These are phyloP conservation scores for Onygenales sp. DNA, from an alignment of 2,329 filamentous ascomycete species.

Conservation along the genomic window DNA sequence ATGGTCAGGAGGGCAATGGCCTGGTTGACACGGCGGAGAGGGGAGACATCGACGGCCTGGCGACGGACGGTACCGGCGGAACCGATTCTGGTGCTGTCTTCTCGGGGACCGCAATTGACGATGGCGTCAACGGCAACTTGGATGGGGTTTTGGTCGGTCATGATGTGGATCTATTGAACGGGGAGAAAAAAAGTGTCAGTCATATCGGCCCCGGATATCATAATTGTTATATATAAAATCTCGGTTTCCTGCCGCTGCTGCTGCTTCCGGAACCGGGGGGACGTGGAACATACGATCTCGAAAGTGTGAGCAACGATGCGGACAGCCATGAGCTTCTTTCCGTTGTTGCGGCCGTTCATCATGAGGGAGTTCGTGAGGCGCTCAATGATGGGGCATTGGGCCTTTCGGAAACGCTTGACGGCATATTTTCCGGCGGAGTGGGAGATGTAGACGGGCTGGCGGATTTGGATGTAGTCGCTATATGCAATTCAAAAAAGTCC, in stretches of 20 bases:
- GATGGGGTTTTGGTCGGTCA: constrained; percentile 99
- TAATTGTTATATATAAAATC: neutral
- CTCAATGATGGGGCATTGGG: constrained; percentile 99
- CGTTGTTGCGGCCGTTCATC: constrained; percentile 99
- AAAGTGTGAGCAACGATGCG: constrained; percentile 98
- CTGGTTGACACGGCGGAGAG: constrained; percentile 99
- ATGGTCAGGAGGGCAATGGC: constrained; percentile 98
- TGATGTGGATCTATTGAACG: constrained; percentile 80
- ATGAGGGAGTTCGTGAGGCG: constrained; percentile 99
- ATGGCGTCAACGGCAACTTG: constrained; percentile 99
- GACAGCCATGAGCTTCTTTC: constrained; percentile 99
- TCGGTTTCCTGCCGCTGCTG: neutral
- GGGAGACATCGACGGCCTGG: constrained; percentile 99
- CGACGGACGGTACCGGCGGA: constrained; percentile 98
- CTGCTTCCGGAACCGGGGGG: neutral
- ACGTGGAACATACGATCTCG: constrained; percentile 75
- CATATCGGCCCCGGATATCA: neutral
- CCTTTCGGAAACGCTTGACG: constrained; percentile 99
- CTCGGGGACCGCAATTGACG: constrained; percentile 99
- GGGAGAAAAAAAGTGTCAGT: constrained; percentile 15
- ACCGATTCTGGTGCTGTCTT: constrained; percentile 99
- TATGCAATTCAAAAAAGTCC: constrained; percentile 14
- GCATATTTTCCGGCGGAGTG: constrained; percentile 98
- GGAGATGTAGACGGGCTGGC: constrained; percentile 96
- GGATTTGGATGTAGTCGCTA: constrained; percentile 99